These are phyloP conservation scores for Cystobasidium slooffiae DNA, from an alignment of 1,284 basidiomycete species.

Conservation along the genomic window DNA sequence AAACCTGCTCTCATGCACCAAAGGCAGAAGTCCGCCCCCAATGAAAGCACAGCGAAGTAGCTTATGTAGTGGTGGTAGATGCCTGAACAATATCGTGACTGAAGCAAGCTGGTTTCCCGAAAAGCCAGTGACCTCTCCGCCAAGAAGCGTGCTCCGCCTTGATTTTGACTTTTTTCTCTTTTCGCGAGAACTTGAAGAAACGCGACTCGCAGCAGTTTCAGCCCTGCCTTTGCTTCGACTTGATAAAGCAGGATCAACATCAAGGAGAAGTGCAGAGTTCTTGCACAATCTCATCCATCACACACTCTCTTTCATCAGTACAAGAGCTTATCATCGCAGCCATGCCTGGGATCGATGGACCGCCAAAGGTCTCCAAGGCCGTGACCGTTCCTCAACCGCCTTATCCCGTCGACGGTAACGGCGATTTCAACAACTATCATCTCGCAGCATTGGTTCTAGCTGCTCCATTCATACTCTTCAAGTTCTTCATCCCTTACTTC, in stretches of 20 bases:
- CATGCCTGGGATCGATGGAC: slow-evolving; percentile 42
- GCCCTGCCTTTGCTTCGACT: slow-evolving; percentile 5
- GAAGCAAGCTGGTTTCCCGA: too few relatives aligned
- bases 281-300: too few relatives aligned
- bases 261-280: neutral
- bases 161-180: neutral
- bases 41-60: neutral
- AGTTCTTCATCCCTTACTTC: slow-evolving; percentile 75
- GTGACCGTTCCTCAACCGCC: slow-evolving; percentile 68
- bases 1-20: too few relatives aligned
- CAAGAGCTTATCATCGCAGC: neutral
- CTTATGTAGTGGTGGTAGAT: too few relatives aligned
- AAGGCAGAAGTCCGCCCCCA: neutral
- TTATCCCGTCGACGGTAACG: slow-evolving; percentile 77
- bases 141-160: neutral
- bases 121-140: neutral
- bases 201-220: neutral
- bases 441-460: slow-evolving; percentile 75
- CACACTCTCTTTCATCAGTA: neutral
- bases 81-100: too few relatives aligned
- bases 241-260: neutral
- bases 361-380: slow-evolving; percentile 27
- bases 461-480: slow-evolving; percentile 75
- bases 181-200: neutral
- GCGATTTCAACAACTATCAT: slow-evolving; percentile 62